Conservation (phyloP, 169 alveolate genomes). For the Plasmodium yoelii region DNA sequence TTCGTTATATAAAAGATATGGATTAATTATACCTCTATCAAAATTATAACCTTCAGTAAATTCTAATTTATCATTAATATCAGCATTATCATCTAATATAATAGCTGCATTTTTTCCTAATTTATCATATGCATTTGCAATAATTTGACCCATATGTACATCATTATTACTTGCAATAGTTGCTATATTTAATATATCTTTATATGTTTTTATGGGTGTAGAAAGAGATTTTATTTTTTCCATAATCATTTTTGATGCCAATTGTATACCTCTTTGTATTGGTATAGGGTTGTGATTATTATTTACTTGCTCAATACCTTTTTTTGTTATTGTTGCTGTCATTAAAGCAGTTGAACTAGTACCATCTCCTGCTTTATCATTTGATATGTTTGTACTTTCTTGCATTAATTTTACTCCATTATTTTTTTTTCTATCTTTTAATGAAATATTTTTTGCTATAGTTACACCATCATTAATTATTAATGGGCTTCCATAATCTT, state of each 20-base stretch:
- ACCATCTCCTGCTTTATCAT: slow-evolving; percentile 94
- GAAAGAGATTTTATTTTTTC: slow-evolving; percentile 88
- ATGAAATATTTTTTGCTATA: slow-evolving; percentile 90
- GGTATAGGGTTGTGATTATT: slow-evolving; percentile 91
- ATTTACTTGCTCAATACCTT: slow-evolving; percentile 91
- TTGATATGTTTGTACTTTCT: slow-evolving; percentile 91
- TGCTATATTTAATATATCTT: slow-evolving; percentile 89
- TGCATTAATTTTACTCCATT: slow-evolving; percentile 92
- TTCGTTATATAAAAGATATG: slow-evolving; percentile 90
- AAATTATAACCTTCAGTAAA: slow-evolving; percentile 92
- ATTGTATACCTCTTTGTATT: slow-evolving; percentile 90
- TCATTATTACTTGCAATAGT: slow-evolving; percentile 92
- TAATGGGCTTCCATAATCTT: slow-evolving; percentile 91
- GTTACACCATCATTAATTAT: slow-evolving; percentile 94
- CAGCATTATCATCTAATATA: slow-evolving; percentile 89
- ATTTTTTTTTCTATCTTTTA: slow-evolving; percentile 88
- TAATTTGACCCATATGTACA: slow-evolving; percentile 89
- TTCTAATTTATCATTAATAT: slow-evolving; percentile 90
- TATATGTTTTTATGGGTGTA: slow-evolving; percentile 87
- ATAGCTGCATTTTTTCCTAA: slow-evolving; percentile 92
- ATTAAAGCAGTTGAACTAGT: slow-evolving; percentile 92
- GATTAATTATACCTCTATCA: slow-evolving; percentile 90
- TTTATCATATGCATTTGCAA: slow-evolving; percentile 90
- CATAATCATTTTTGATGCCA: slow-evolving; percentile 87
- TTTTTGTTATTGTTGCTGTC: slow-evolving; percentile 89